These are phyloP conservation scores for Rutidosis leptorrhynchoides DNA, from an alignment of 129 eudicot genomes.

Conservation along the genomic window DNA sequence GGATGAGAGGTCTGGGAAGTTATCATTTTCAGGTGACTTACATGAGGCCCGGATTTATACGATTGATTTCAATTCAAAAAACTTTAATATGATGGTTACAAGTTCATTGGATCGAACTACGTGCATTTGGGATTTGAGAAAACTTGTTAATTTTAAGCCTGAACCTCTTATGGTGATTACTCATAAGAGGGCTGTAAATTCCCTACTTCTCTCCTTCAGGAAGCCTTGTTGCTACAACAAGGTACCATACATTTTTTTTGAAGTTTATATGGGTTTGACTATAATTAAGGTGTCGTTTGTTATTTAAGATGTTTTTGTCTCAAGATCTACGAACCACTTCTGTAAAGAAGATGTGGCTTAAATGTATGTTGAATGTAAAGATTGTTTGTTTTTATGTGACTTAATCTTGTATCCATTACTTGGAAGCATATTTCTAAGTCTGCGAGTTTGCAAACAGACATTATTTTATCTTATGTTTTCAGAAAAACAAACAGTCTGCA, in stretches of 20 bases:
- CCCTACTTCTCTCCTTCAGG: slow-evolving; percentile 97
- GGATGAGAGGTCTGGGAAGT: slow-evolving; percentile 64
- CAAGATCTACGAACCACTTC: no score
- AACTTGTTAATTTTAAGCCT: slow-evolving; percentile 40
- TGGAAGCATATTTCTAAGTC: no score
- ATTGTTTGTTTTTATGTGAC: no score
- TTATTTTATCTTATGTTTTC: no score
- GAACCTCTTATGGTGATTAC: slow-evolving; percentile 38
- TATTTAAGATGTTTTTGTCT: no score
- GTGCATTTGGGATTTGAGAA: slow-evolving; percentile 94
- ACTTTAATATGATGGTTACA: slow-evolving; percentile 69
- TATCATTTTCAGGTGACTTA: slow-evolving; percentile 47
- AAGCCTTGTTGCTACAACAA: slow-evolving; percentile 74
- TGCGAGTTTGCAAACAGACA: no score
- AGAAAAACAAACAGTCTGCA: no score
- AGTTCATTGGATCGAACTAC: slow-evolving; percentile 77
- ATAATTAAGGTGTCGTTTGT: no score
- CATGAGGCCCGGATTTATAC: slow-evolving; percentile 66
- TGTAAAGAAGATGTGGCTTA: no score
- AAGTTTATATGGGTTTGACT: no score
- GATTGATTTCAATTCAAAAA: slow-evolving; percentile 61
- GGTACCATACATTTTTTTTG: slow-evolving; percentile 36
- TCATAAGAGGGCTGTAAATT: slow-evolving; percentile 62
- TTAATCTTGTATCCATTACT: no score
- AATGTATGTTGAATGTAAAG: no score